Base-by-base conservation (phyloP, 345 rosid species). In the Linum usitatissimum region DNA sequence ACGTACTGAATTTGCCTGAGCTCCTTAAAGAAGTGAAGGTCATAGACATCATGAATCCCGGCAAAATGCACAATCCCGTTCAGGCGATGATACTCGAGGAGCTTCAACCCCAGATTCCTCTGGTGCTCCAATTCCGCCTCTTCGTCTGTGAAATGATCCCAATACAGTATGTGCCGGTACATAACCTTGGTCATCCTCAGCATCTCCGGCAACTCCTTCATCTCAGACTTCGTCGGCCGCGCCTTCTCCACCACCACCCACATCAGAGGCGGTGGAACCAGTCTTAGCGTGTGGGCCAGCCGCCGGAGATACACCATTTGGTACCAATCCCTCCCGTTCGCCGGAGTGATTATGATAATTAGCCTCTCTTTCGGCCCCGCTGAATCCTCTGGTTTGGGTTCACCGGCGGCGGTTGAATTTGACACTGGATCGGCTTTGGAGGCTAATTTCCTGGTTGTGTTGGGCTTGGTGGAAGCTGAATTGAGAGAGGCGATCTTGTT, bases 1-100 rank as follows among this genome's bases (percentile, higher is more conserved):
- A 67, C 94, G 4, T 84, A 89, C 96, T 89, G 96, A 14, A 85
- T 85, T 56, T 81, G 77, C 72, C 95, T 71, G 38, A 92, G 90
- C 72, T 84, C 79, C 9, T 83, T 69, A 69, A 89, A 92, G 84
- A 92, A 92, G 62, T 74, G 84, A 68, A 92, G 90, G 69, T 89
- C 95, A 58, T 92, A 92, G 45, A 85, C 79, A 64, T 89, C 84
- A 75, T 81, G 76, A 13, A 85, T 78, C 17, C 77, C 83, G 0
- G 98, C 87, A 21, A 92, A 87, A 73, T 92, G 96, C 62, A 92
- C 95, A 20, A 89, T 77, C 18, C 98, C 98, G 3, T 84, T 80
- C 18, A 92, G 49, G 70, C 80, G 76, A 74, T 88, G 96, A 6
- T 83, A 85, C 57, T 84, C 89, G 61, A 91, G 78, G 77, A 88